These are phyloP conservation scores for Malania oleifera DNA, from an alignment of 164 flowering plant genomes.

Conservation along the genomic window DNA sequence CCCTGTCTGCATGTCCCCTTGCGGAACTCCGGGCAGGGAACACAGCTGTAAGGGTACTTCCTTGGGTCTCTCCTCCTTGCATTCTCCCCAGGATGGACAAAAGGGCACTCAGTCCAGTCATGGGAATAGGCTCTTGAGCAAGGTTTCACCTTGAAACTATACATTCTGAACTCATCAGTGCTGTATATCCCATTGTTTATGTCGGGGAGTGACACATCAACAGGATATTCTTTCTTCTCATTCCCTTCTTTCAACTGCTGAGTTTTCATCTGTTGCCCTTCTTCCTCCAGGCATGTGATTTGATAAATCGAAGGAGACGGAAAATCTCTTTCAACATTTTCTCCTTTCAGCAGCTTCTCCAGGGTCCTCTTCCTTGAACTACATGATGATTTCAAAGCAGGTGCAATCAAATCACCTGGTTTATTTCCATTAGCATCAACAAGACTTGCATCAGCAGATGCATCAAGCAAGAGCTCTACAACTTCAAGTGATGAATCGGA, in stretches of 20 bases:
- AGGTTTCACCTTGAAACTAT: constrained; percentile 85
- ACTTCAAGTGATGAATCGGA: constrained; percentile 37
- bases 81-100: constrained; percentile 94
- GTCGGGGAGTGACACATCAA: constrained; percentile 70
- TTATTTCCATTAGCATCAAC: constrained; percentile 50
- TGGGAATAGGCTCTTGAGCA: constrained; percentile 93
- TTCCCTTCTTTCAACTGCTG: constrained; percentile 24
- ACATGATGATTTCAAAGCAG: constrained; percentile 17
- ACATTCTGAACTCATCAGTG: constrained; percentile 92
- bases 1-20: constrained; percentile 75
- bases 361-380: constrained; percentile 25
- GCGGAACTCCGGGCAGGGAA: constrained; percentile 91
- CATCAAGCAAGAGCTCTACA: constrained; percentile 53
- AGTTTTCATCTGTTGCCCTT: constrained; percentile 15
- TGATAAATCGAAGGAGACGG: constrained; percentile 7
- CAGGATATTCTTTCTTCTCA: constrained; percentile 76
- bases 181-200: constrained; percentile 77
- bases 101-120: constrained; percentile 98
- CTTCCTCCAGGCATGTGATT: constrained; percentile 13
- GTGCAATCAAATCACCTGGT: constrained; percentile 43
- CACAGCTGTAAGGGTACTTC: constrained; percentile 81
- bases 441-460: constrained; percentile 48
- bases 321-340: constrained; percentile 4
- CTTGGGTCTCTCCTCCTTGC: constrained; percentile 85
- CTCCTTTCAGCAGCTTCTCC: constrained; percentile 56